Percentiles rank a stretch among this genome's conserved stretches.
phyloP scores from a whole-genome alignment of 768 basidiomycete species.

The Boletus tomentosulus region DNA sequence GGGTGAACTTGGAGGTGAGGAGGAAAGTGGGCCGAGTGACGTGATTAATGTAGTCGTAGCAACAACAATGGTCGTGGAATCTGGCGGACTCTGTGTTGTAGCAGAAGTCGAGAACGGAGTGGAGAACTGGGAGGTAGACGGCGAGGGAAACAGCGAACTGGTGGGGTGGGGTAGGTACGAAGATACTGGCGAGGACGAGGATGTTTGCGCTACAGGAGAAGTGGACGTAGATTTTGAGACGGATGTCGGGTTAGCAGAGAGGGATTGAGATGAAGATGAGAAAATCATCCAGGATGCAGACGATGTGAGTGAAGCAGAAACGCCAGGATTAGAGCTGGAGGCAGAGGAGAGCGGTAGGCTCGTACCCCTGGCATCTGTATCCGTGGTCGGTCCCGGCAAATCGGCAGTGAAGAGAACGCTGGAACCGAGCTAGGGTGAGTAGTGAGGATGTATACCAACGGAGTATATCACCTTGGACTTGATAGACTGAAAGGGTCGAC shows the following conservation, averaged over 20 bases:
- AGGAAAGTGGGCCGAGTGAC: background rate
- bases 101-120: background rate
- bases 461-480: slow-evolving; percentile 11
- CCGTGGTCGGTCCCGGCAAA: background rate
- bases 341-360: slow-evolving; percentile 5
- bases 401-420: slow-evolving; percentile 1
- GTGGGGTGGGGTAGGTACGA: background rate
- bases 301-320: slow-evolving; percentile 3
- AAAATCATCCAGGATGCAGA: background rate
- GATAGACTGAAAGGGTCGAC: background rate
- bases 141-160: background rate
- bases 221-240: background rate
- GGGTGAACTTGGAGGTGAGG: background rate
- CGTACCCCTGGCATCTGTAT: slow-evolving; percentile 19
- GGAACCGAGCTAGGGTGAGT: slow-evolving; percentile 3
- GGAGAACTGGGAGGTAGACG: background rate
- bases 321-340: slow-evolving; percentile 16
- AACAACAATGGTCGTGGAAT: slow-evolving; percentile 12
- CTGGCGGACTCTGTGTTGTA: background rate
- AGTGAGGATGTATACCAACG: background rate
- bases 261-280: background rate
- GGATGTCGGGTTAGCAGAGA: background rate
- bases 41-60: slow-evolving; percentile 13
- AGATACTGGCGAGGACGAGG: background rate
- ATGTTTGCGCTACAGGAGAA: background rate